A percentile compares a stretch with the other conserved stretches of the same genome.
Conservation (phyloP, 768 basidiomycete species). For the Strobilomyces dryophilus region DNA sequence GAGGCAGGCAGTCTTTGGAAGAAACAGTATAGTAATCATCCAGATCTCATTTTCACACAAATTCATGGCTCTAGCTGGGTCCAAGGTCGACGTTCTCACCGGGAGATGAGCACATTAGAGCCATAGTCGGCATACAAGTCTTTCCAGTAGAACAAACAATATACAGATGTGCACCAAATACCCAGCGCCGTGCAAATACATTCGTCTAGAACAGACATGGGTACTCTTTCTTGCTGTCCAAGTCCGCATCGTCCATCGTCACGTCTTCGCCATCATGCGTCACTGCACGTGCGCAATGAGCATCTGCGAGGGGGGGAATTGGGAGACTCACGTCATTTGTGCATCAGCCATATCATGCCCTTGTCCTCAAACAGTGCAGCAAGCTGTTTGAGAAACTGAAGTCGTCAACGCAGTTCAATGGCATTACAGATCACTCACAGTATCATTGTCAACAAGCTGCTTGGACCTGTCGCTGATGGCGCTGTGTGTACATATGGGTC, state of each 20-base stretch:
- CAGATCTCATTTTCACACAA: too few species aligned
- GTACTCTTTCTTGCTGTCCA: conserved; percentile 48
- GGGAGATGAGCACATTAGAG: too few species aligned
- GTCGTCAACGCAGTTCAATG: not conserved
- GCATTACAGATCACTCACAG: conserved; percentile 33
- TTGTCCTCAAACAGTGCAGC: conserved; percentile 65
- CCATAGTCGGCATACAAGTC: too few species aligned
- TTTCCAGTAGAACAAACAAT: too few species aligned
- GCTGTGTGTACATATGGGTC: not conserved
- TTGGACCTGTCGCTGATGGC: conserved; percentile 30
- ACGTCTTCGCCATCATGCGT: conserved; percentile 65
- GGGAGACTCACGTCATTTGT: conserved; percentile 73
- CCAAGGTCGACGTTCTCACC: too few species aligned
- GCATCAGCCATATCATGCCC: conserved; percentile 88
- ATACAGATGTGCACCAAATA: too few species aligned
- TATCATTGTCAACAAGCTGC: conserved; percentile 56
- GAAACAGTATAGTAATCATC: too few species aligned
- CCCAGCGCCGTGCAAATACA: too few species aligned
- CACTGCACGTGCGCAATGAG: conserved; percentile 42
- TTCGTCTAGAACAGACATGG: too few species aligned
- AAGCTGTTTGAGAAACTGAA: conserved; percentile 71
- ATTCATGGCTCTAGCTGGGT: too few species aligned
- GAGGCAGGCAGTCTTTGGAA: too few species aligned
- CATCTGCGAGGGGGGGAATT: too few species aligned
- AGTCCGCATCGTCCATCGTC: conserved; percentile 48